Conservation (phyloP, 352 stramenopile genomes). For the Globisporangium irregulare region DNA sequence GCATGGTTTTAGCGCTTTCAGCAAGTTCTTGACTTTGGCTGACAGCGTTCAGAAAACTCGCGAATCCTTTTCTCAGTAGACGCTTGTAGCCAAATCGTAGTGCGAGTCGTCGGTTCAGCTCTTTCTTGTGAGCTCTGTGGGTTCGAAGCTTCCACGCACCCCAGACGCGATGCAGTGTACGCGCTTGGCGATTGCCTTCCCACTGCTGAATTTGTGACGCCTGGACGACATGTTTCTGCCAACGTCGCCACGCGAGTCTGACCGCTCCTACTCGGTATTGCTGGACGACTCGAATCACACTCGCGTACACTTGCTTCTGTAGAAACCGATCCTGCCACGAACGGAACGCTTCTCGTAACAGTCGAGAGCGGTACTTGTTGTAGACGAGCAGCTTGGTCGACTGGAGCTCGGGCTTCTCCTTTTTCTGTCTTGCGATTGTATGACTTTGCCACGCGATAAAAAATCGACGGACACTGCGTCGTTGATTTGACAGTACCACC, state of each 20-base stretch:
- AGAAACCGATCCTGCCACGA: neutral
- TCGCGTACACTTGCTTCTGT: neutral
- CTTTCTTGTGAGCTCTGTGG: neutral
- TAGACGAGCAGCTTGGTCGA: slow-evolving; percentile 3
- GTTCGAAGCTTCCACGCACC: slow-evolving; percentile 8
- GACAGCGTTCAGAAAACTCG: neutral
- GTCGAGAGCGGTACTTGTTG: slow-evolving; percentile 4
- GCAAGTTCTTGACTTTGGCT: neutral
- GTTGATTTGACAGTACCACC: neutral
- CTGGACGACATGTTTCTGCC: slow-evolving; percentile 3
- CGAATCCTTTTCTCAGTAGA: slow-evolving; percentile 6
- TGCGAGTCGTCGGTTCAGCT: slow-evolving; percentile 11
- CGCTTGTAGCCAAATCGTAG: slow-evolving; percentile 15
- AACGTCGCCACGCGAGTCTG: slow-evolving; percentile 8
- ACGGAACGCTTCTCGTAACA: slow-evolving; percentile 8
- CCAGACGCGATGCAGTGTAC: neutral
- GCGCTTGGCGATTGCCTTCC: neutral
- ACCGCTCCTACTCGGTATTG: neutral
- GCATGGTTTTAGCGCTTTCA: neutral
- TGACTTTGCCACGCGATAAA: neutral
- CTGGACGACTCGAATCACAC: slow-evolving; percentile 1
- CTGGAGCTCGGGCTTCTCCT: neutral
- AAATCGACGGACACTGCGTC: slow-evolving; percentile 4
- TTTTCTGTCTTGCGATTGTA: neutral
- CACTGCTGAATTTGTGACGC: neutral